phyloP scores from a whole-genome alignment of 352 stramenopile genomes.

The Phytophthora podocarpi region DNA sequence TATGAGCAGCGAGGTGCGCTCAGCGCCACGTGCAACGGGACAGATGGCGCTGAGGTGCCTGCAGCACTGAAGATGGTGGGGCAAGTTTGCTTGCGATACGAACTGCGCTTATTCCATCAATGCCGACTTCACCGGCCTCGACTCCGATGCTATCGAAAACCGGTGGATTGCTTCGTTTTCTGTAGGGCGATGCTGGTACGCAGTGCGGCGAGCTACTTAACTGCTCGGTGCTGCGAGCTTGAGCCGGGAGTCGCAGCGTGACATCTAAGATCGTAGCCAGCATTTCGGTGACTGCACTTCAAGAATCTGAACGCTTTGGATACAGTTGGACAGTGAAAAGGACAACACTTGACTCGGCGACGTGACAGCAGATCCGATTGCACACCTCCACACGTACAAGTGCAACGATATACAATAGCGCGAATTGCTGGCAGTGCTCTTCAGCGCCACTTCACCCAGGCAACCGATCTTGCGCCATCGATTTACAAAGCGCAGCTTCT shows the following conservation, averaged over 20 bases:
- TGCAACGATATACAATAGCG: too few relatives aligned
- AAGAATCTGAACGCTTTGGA: too few relatives aligned
- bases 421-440: constrained; percentile 12
- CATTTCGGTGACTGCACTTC: constrained; percentile 22
- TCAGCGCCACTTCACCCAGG: too few relatives aligned
- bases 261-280: constrained; percentile 2
- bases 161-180: background rate
- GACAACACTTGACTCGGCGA: constrained; percentile 21
- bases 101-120: too few relatives aligned
- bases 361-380: constrained; percentile 14
- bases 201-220: background rate
- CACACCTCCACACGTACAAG: constrained; percentile 19
- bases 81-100: constrained; percentile 19
- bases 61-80: constrained; percentile 12
- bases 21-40: constrained; percentile 4
- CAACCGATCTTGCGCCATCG: too few relatives aligned
- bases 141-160: constrained; percentile 13
- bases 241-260: constrained; percentile 10
- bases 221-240: background rate
- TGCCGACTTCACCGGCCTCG: background rate
- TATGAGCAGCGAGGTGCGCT: background rate
- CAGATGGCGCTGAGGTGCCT: constrained; percentile 32
- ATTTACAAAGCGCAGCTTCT: constrained; percentile 11
- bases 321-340: constrained; percentile 1
- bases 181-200: too few relatives aligned